These are phyloP conservation scores for Yarrowia osloensis DNA, from an alignment of 805 yeast species.

Conservation along the genomic window DNA sequence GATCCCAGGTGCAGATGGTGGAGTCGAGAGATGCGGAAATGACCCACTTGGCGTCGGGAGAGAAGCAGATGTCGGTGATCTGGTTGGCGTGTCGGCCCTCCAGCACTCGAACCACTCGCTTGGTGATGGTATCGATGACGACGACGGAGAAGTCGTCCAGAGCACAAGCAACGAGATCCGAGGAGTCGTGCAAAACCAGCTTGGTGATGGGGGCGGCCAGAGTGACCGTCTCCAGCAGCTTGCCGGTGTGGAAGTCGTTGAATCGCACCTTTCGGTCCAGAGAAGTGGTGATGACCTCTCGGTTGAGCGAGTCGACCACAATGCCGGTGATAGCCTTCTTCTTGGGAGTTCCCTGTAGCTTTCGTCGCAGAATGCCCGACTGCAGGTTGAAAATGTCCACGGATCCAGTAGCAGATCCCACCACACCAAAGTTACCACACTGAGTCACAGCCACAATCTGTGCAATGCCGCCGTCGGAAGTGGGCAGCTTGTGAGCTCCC, in stretches of 20 bases:
- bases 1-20: slow-evolving; percentile 93
- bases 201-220: slow-evolving; percentile 77
- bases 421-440: slow-evolving; percentile 93
- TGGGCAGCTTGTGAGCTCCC: slow-evolving; percentile 68
- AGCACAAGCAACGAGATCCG: slow-evolving; percentile 82
- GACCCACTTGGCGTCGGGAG: slow-evolving; percentile 95
- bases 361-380: slow-evolving; percentile 79
- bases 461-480: slow-evolving; percentile 77
- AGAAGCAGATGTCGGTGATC: slow-evolving; percentile 83
- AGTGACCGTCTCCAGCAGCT: slow-evolving; percentile 63
- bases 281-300: slow-evolving; percentile 82
- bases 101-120: slow-evolving; percentile 78
- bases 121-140: slow-evolving; percentile 79
- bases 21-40: slow-evolving; percentile 80
- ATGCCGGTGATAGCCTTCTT: slow-evolving; percentile 79
- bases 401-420: slow-evolving; percentile 86
- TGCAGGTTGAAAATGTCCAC: slow-evolving; percentile 87
- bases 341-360: slow-evolving; percentile 62
- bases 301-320: slow-evolving; percentile 86
- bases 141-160: slow-evolving; percentile 84
- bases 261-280: slow-evolving; percentile 88
- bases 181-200: slow-evolving; percentile 73
- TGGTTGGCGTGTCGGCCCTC: slow-evolving; percentile 83
- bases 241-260: slow-evolving; percentile 75
- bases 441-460: slow-evolving; percentile 78